phyloP scores from a whole-genome alignment of 2,329 filamentous ascomycete genomes.

The Lasiodiplodia hormozganensis region DNA sequence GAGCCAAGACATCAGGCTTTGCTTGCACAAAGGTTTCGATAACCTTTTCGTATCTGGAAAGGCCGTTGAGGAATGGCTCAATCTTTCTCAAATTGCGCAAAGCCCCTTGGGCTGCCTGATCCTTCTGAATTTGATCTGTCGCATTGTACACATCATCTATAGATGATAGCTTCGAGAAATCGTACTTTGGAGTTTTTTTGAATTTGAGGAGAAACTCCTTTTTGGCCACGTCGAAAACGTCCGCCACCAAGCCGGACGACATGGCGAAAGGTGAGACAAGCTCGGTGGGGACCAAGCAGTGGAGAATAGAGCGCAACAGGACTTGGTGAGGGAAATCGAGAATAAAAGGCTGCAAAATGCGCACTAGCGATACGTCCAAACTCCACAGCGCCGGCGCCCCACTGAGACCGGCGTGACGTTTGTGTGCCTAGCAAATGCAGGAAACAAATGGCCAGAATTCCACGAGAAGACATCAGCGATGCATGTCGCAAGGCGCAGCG shows the following conservation, averaged over 20 bases:
- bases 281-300: too few relatives aligned
- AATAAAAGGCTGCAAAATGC: too few relatives aligned
- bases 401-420: too few relatives aligned
- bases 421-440: too few relatives aligned
- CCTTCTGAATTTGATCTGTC: conserved; percentile 43
- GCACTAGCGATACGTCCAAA: too few relatives aligned
- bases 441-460: too few relatives aligned
- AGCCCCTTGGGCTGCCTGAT: conserved; percentile 37
- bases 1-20: conserved; percentile 43
- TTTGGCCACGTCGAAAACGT: not conserved
- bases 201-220: not conserved
- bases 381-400: too few relatives aligned
- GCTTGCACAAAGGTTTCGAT: conserved; percentile 44
- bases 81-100: conserved; percentile 44
- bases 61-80: conserved; percentile 39
- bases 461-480: too few relatives aligned
- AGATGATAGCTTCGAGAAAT: not conserved
- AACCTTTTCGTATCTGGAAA: conserved; percentile 37
- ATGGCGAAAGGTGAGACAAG: too few relatives aligned
- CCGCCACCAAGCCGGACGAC: not conserved
- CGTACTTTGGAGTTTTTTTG: not conserved
- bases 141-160: conserved; percentile 45
- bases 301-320: too few relatives aligned
- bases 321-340: too few relatives aligned
- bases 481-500: too few relatives aligned